Base-by-base conservation (phyloP, 1,284 basidiomycete species). In the Ustilago crameri region DNA sequence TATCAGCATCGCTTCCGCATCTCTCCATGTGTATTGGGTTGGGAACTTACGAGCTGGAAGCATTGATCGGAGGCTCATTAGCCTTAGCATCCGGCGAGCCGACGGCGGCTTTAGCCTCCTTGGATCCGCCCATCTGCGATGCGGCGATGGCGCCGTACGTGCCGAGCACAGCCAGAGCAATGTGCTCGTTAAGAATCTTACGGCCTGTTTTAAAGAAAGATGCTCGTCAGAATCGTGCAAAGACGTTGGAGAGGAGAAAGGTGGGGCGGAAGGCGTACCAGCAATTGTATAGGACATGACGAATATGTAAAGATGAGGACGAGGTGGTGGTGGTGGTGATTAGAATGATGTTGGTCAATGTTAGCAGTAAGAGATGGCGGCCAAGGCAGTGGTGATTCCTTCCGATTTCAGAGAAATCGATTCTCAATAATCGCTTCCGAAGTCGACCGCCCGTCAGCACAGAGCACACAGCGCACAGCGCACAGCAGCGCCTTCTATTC, bases 141-240 rank as follows among this genome's bases (percentile, higher is more conserved):
- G 54, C 70, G 20, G 56, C 79, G 24, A 66, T 53, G 8, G 44
- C 71, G 46, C 71, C 75, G 68, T 78, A 78, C 20, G 68, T 50
- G 42, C 73, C 71, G 41, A 80, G 66, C 18, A 72, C 65, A 50
- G 63, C 78, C 49, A 81, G 70, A 52, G 75, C 78, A 18, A 81
- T 61, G 75, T 81, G 66, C 70, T 81, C 80, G 74, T 76, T 81
- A 44, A 78, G 76, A 50, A 81, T 52, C 69, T 81, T 77, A 34
- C 54, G 58, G 51, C 77, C 77, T 75, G 58, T 26, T 20, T 18
- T 22, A 17, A 1, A 22, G 12, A n/a, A 23, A 14, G 17, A 18
- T 2, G n/a, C 22, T 23, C 9, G 32, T 48, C 46, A 35, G 46
- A 15, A n/a, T 34, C 34, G 14, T 23, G 10, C 32, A 17, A 32